phyloP scores from a whole-genome alignment of 352 stramenopile species.

The Globisporangium okanoganense region DNA sequence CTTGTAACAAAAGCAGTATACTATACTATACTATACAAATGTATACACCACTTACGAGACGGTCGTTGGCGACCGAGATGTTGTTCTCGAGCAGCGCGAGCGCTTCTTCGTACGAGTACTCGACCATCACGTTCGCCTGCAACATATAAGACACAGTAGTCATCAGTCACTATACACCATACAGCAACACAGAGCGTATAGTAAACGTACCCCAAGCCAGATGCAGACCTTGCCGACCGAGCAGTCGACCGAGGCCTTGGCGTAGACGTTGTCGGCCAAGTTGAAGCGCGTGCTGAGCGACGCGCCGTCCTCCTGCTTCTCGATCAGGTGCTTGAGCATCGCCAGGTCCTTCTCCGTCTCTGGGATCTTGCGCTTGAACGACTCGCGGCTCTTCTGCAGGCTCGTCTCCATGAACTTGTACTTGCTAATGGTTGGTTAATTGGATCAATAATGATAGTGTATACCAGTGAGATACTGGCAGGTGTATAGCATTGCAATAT shows the following conservation, averaged over 20 bases:
- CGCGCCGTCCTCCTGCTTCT: slow-evolving; percentile 71
- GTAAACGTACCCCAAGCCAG: slow-evolving; percentile 87
- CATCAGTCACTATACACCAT: slow-evolving; percentile 2
- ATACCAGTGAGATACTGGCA: no score
- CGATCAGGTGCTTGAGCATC: slow-evolving; percentile 43
- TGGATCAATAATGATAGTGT: no score
- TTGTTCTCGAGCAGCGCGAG: slow-evolving; percentile 86
- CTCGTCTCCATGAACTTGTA: slow-evolving; percentile 90
- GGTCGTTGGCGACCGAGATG: slow-evolving; percentile 60
- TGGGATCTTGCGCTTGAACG: slow-evolving; percentile 89
- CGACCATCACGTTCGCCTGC: slow-evolving; percentile 95
- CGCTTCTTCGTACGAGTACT: slow-evolving; percentile 97
- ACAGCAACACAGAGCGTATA: background rate
- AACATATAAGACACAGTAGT: background rate
- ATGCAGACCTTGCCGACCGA: slow-evolving; percentile 93
- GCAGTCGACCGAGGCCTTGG: slow-evolving; percentile 91
- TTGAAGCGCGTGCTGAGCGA: slow-evolving; percentile 91
- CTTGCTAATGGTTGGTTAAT: slow-evolving; percentile 44
- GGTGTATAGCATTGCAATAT: no score
- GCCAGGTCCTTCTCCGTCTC: slow-evolving; percentile 87
- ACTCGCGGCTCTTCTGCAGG: slow-evolving; percentile 81
- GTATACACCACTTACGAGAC: slow-evolving; percentile 36
- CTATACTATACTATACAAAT: background rate
- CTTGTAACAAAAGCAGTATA: background rate
- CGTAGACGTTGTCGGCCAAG: slow-evolving; percentile 94